Evolutionary conservation across 345 rosid species (phyloP).

Genomic region (Eucalyptus dawsonii): DNA sequence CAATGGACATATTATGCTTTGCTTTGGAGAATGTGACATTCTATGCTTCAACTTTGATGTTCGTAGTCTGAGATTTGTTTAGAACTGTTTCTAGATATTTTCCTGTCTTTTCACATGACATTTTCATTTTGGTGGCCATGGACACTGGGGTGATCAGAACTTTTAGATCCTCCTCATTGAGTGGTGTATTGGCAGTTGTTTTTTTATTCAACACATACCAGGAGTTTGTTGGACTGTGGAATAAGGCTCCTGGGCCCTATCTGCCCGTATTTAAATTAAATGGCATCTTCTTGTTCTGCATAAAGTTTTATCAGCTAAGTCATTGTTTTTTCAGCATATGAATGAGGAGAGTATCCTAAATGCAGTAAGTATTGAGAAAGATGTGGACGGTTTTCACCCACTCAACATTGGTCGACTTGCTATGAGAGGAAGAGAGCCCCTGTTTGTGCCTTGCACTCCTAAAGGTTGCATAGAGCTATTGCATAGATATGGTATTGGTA

Average conservation of each 20-base stretch:
- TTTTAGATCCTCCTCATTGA: neutral
- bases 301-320: neutral
- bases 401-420: slow-evolving; percentile 77
- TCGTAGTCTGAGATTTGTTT: neutral
- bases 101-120: neutral
- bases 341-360: slow-evolving; percentile 62
- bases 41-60: neutral
- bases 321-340: slow-evolving; percentile 47
- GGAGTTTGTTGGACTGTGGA: neutral
- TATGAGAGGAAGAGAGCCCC: slow-evolving; percentile 77
- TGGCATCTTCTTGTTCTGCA: neutral
- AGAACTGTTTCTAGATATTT: neutral
- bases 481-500: slow-evolving; percentile 51
- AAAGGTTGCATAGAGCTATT: slow-evolving; percentile 87
- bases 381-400: slow-evolving; percentile 89
- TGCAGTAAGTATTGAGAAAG: slow-evolving; percentile 72
- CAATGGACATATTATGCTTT: neutral
- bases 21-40: neutral
- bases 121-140: neutral
- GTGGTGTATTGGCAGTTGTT: neutral
- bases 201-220: neutral
- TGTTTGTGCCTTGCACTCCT: slow-evolving; percentile 82
- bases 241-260: neutral
- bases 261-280: neutral
- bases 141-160: neutral